These are phyloP conservation scores for Pichia sp. DNA, from an alignment of 1,139 yeast species.

Conservation along the genomic window DNA sequence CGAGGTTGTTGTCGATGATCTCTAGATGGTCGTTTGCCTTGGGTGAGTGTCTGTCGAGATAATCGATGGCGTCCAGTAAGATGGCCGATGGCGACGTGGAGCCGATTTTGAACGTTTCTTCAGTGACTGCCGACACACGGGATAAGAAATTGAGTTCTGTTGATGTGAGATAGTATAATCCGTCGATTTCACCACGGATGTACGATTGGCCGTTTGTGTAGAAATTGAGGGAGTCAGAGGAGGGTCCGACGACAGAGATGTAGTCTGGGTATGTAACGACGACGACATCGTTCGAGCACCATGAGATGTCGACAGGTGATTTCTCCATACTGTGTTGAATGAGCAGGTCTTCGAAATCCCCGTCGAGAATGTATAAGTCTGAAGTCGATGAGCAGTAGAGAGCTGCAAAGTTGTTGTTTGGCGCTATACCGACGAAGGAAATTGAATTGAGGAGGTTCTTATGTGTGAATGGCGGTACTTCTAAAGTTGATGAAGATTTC, in stretches of 20 bases:
- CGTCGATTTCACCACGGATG: constrained; percentile 61
- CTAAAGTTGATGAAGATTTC: not conserved
- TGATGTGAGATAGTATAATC: constrained; percentile 62
- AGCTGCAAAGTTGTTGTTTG: constrained; percentile 62
- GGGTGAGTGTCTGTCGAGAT: constrained; percentile 67
- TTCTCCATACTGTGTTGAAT: constrained; percentile 38
- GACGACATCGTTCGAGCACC: constrained; percentile 91
- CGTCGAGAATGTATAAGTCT: constrained; percentile 6
- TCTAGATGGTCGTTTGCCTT: constrained; percentile 80
- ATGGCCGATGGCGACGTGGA: constrained; percentile 83
- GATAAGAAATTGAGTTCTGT: constrained; percentile 61
- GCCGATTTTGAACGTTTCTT: constrained; percentile 74
- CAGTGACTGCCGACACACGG: constrained; percentile 58
- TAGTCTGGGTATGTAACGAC: constrained; percentile 62
- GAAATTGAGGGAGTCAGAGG: constrained; percentile 51
- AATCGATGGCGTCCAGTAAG: constrained; percentile 77
- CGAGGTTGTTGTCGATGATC: constrained; percentile 52
- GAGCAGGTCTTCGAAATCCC: constrained; percentile 3
- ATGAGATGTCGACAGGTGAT: constrained; percentile 48
- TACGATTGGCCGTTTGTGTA: constrained; percentile 39
- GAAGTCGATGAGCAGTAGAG: constrained; percentile 42
- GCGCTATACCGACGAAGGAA: constrained; percentile 50
- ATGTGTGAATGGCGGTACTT: not conserved
- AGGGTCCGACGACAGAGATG: constrained; percentile 69
- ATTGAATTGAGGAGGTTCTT: constrained; percentile 32